A percentile compares a stretch with the other conserved stretches of the same genome.
These are phyloP conservation scores for Spathaspora boniae DNA, from an alignment of 805 yeast genomes.

Conservation along the genomic window DNA sequence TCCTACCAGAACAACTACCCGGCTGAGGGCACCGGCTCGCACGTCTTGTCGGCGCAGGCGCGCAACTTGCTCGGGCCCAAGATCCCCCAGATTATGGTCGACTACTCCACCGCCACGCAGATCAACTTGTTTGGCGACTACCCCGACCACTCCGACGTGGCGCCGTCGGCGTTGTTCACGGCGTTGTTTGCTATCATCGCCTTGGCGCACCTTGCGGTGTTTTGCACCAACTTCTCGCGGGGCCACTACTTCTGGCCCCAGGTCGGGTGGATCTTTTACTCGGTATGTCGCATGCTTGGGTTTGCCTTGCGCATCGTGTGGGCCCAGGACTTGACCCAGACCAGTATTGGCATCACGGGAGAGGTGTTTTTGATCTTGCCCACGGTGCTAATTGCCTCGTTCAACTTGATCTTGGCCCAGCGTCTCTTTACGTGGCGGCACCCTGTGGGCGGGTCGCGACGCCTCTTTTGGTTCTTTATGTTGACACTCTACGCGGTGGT, in stretches of 20 bases:
- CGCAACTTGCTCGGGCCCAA: conserved; percentile 26
- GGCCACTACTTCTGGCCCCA: conserved; percentile 61
- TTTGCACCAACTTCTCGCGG: conserved; percentile 44
- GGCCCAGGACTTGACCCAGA: conserved; percentile 47
- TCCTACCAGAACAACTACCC: conserved; percentile 27
- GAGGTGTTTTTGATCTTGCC: conserved; percentile 57
- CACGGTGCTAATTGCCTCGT: conserved; percentile 53
- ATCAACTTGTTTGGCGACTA: conserved; percentile 60
- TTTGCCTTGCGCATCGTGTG: conserved; percentile 57
- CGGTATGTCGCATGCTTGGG: conserved; percentile 53
- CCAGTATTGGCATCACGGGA: conserved; percentile 52
- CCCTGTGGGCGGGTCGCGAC: conserved; percentile 61
- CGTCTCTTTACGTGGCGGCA: conserved; percentile 76
- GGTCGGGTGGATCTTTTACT: conserved; percentile 51
- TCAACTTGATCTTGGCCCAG: conserved; percentile 65
- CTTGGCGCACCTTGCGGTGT: conserved; percentile 46
- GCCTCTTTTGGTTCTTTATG: conserved; percentile 50
- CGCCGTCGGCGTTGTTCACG: conserved; percentile 56
- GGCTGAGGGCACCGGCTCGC: conserved; percentile 29
- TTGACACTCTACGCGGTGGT: conserved; percentile 50
- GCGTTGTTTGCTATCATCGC: conserved; percentile 49
- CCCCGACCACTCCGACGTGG: conserved; percentile 49
- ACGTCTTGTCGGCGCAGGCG: conserved; percentile 25
- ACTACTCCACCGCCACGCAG: conserved; percentile 37
- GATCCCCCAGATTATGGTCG: conserved; percentile 39